Conservation (phyloP, 371 early-diverging fungal genomes). For the Mortierella sp. region DNA sequence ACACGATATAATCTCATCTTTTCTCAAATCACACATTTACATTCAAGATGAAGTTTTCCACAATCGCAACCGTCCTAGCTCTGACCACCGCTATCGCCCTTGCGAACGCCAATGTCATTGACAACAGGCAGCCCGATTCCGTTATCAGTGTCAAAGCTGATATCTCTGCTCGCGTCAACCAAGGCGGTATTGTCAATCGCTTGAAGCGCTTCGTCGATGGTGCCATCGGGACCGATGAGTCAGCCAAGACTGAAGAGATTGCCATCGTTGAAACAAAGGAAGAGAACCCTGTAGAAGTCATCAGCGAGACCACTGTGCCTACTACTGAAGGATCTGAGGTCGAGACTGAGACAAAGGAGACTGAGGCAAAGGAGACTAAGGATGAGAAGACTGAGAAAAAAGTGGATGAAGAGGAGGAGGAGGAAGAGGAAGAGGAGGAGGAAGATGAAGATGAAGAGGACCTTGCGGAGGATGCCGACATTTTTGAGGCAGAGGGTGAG, state of each 20-base stretch:
- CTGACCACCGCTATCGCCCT: constrained; percentile 37
- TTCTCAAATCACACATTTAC: not conserved
- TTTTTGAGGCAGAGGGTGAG: not conserved
- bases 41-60: constrained; percentile 25
- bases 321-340: not conserved
- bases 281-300: not conserved
- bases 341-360: not conserved
- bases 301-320: not conserved
- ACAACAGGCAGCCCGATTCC: not conserved
- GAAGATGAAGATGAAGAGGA: constrained; percentile 7
- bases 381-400: not conserved
- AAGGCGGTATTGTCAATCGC: not conserved
- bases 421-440: constrained; percentile 10
- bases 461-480: not conserved
- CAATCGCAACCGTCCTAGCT: constrained; percentile 24
- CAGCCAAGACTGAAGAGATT: not conserved
- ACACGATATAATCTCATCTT: not conserved
- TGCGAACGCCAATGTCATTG: constrained; percentile 20
- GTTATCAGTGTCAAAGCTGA: not conserved
- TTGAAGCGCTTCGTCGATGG: not conserved
- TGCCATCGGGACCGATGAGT: constrained; percentile 12
- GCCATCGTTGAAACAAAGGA: not conserved
- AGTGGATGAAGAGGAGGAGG: constrained; percentile 1
- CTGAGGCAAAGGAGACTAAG: constrained; percentile 6
- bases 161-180: not conserved